Percentiles rank a stretch among this genome's conserved stretches.
Conservation (phyloP, 1,284 basidiomycete genomes). For the Heterobasidion occidentale region DNA sequence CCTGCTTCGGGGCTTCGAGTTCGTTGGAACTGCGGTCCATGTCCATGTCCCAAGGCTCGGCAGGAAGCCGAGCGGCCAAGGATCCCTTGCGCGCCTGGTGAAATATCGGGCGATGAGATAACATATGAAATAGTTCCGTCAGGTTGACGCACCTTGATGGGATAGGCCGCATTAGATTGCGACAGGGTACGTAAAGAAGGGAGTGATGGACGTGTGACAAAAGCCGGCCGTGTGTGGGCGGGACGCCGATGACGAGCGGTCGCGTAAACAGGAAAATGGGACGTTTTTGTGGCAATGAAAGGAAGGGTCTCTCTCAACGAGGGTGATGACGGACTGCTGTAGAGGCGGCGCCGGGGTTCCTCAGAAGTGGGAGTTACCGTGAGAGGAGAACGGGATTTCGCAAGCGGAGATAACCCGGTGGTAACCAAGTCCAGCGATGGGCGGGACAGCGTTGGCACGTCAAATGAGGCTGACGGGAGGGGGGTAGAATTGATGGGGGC, state of each 20-base stretch:
- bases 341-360: not conserved
- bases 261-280: slow-evolving; percentile 10
- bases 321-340: not conserved
- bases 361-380: not conserved
- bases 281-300: slow-evolving; percentile 7
- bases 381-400: not conserved
- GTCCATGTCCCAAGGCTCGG: slow-evolving; percentile 48
- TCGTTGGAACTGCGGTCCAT: not conserved
- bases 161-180: slow-evolving; percentile 41
- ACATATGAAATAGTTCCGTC: slow-evolving; percentile 2
- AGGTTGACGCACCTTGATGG: slow-evolving; percentile 42
- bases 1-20: not conserved
- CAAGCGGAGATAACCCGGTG: not conserved
- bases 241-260: slow-evolving; percentile 35
- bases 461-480: not conserved
- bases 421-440: not conserved
- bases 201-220: slow-evolving; percentile 52
- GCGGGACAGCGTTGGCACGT: not conserved
- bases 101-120: not conserved
- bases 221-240: slow-evolving; percentile 52
- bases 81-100: slow-evolving; percentile 48
- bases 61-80: slow-evolving; percentile 51
- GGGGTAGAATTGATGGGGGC: slow-evolving; percentile 12
- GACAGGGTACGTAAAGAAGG: slow-evolving; percentile 56
- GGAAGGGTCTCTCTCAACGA: not conserved